phyloP scores from a whole-genome alignment of 2,329 filamentous ascomycete genomes.

The Fusarium pseudonygamai region DNA sequence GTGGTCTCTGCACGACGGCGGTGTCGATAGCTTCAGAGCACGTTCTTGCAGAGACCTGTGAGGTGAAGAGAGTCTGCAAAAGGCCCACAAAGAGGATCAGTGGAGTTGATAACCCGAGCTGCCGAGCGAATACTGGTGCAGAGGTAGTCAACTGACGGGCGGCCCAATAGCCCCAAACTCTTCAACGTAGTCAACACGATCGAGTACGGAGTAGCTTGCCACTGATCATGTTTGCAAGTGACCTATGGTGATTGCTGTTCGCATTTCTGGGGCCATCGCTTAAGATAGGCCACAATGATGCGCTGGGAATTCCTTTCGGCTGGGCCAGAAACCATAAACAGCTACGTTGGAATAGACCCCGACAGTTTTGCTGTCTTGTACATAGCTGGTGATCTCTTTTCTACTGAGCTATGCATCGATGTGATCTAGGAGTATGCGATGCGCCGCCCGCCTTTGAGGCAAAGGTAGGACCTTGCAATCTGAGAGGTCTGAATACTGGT shows the following conservation, averaged over 20 bases:
- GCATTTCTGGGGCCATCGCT: conserved; percentile 27
- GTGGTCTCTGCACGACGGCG: conserved; percentile 40
- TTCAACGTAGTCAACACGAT: background rate
- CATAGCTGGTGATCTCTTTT: background rate
- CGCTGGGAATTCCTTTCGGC: background rate
- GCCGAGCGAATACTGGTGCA: background rate
- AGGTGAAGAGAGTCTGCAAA: conserved; percentile 25
- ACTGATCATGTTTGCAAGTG: conserved; percentile 25
- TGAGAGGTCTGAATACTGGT: background rate
- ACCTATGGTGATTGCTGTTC: conserved; percentile 7
- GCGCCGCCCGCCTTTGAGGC: background rate
- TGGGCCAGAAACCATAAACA: background rate
- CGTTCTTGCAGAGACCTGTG: conserved; percentile 34
- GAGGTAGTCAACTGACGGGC: background rate
- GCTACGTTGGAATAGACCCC: background rate
- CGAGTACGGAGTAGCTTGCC: conserved; percentile 23
- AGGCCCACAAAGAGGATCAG: conserved; percentile 33
- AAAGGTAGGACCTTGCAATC: background rate
- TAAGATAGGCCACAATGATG: conserved; percentile 10
- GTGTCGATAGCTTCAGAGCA: conserved; percentile 44
- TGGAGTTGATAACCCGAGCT: conserved; percentile 20
- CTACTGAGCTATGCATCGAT: background rate
- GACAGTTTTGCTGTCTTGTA: background rate
- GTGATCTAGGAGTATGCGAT: conserved; percentile 10
- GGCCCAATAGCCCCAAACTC: conserved; percentile 1